Conservation (phyloP, 441 rosid genomes). For the Croton laevigatus region DNA sequence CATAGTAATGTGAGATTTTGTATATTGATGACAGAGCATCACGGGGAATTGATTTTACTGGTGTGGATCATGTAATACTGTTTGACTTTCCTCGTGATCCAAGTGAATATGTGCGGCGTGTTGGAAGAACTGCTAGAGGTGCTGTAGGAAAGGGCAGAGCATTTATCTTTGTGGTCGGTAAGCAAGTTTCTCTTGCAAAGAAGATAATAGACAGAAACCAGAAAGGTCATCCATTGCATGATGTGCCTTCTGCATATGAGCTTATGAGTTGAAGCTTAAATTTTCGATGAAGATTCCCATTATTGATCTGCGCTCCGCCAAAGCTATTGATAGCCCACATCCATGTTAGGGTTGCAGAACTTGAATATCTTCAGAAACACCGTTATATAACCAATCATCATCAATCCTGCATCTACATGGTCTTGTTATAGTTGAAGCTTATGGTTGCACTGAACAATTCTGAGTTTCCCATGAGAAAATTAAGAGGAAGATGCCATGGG, state of each 20-base stretch:
- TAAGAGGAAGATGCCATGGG: too few relatives aligned
- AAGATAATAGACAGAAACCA: slow-evolving; percentile 70
- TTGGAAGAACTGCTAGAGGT: slow-evolving; percentile 96
- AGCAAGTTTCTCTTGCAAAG: slow-evolving; percentile 72
- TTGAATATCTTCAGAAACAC: background rate
- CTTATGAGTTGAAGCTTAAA: slow-evolving; percentile 20
- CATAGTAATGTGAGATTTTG: slow-evolving; percentile 7
- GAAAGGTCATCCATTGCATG: slow-evolving; percentile 87
- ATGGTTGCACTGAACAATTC: background rate
- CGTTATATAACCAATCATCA: background rate
- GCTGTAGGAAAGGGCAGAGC: slow-evolving; percentile 83
- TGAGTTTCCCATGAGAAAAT: background rate
- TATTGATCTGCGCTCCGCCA: background rate
- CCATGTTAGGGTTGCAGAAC: background rate
- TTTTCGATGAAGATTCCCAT: background rate
- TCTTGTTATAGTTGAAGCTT: background rate
- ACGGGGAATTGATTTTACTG: slow-evolving; percentile 78
- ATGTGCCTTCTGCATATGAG: slow-evolving; percentile 80
- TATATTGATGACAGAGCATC: slow-evolving; percentile 63
- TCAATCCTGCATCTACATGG: background rate
- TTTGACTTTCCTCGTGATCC: slow-evolving; percentile 96
- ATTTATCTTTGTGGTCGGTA: slow-evolving; percentile 82
- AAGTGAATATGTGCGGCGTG: slow-evolving; percentile 90
- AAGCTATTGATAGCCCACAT: background rate
- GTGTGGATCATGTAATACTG: slow-evolving; percentile 84